These are phyloP conservation scores for Diaporthe ilicicola DNA, from an alignment of 2,329 filamentous ascomycete genomes.

Conservation along the genomic window DNA sequence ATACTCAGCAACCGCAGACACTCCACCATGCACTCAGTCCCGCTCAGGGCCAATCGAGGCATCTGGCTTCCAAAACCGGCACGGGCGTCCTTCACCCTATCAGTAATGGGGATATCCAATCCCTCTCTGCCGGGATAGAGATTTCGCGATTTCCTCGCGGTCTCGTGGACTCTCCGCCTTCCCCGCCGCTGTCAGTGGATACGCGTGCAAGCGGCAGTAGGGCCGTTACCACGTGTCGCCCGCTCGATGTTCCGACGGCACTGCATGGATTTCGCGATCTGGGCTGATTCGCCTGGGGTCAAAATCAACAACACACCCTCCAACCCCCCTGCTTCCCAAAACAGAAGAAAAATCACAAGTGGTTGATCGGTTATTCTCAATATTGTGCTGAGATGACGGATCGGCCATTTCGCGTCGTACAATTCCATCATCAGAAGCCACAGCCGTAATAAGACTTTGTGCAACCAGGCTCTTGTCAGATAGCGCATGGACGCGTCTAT, in stretches of 20 bases:
- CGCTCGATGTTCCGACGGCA: conserved; percentile 23
- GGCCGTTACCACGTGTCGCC: conserved; percentile 19
- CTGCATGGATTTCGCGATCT: conserved; percentile 22
- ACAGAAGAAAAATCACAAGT: background rate
- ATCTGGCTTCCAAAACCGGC: background rate
- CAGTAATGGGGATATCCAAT: conserved; percentile 18
- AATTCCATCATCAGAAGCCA: conserved; percentile 11
- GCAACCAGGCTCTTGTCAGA: conserved; percentile 3
- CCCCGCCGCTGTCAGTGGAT: conserved; percentile 6
- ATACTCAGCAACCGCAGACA: conserved; percentile 50
- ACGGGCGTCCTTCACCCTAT: conserved; percentile 21
- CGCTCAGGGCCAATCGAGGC: conserved; percentile 14
- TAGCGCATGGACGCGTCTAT: conserved; percentile 3
- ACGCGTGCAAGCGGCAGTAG: conserved; percentile 7
- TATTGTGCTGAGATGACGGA: conserved; percentile 15
- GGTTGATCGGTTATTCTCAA: conserved; percentile 9
- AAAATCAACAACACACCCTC: background rate
- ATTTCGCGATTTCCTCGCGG: background rate
- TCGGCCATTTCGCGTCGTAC: conserved; percentile 16
- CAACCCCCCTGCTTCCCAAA: background rate
- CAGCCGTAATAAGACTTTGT: conserved; percentile 9
- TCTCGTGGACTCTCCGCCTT: conserved; percentile 7
- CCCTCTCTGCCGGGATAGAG: background rate
- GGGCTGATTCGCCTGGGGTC: conserved; percentile 11
- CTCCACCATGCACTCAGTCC: conserved; percentile 40